A percentile compares a stretch with the other conserved stretches of the same genome.
phyloP scores from a whole-genome alignment of 768 basidiomycete species.

The Russula lepida region DNA sequence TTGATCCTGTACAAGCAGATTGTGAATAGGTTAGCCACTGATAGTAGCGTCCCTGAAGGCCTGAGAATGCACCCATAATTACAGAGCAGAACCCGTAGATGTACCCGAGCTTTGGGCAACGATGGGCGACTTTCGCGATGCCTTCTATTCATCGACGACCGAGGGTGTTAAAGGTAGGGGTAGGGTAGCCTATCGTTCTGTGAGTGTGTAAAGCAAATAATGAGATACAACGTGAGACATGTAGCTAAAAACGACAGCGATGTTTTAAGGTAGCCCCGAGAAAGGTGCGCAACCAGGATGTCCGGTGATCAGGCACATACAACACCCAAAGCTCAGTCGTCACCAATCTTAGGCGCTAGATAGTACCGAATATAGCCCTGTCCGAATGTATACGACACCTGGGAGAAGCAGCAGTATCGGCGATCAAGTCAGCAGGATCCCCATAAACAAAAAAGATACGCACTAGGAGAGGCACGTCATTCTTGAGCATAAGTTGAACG shows the following conservation, averaged over 20 bases:
- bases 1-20: no score
- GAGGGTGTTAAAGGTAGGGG: neutral
- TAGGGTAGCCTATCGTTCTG: neutral
- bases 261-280: neutral
- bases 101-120: no score
- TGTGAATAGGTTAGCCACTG: no score
- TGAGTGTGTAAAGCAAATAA: neutral
- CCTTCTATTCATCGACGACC: neutral
- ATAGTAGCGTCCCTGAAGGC: no score
- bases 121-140: neutral
- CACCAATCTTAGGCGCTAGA: slow-evolving; percentile 91
- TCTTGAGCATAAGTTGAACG: slow-evolving; percentile 84
- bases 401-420: neutral
- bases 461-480: slow-evolving; percentile 84
- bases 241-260: neutral
- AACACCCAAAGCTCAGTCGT: slow-evolving; percentile 43
- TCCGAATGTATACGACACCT: slow-evolving; percentile 87
- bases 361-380: slow-evolving; percentile 90
- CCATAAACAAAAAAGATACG: slow-evolving; percentile 24
- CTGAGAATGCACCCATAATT: no score
- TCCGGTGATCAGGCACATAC: neutral
- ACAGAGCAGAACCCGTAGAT: no score
- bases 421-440: neutral
- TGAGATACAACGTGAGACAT: slow-evolving; percentile 11
- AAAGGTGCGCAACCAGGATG: neutral